phyloP scores from a whole-genome alignment of 2,329 filamentous ascomycete genomes.

The Helotiales sp. region DNA sequence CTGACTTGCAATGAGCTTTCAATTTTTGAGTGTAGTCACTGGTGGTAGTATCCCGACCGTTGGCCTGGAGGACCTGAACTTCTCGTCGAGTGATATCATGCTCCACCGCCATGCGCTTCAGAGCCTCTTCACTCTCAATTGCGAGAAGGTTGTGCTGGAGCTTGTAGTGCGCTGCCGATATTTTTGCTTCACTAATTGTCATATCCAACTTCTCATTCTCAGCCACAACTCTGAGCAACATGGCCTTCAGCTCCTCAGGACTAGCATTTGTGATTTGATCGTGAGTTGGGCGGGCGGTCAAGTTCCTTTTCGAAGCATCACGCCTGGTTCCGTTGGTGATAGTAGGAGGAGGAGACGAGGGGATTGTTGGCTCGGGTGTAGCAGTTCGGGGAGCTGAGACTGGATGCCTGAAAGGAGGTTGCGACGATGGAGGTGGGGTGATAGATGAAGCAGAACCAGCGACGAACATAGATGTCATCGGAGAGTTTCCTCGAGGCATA shows the following conservation, averaged over 20 bases:
- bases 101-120: constrained; percentile 87
- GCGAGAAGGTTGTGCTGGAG: constrained; percentile 84
- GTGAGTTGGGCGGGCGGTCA: constrained; percentile 47
- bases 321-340: constrained; percentile 33
- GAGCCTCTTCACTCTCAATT: constrained; percentile 82
- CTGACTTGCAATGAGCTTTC: constrained; percentile 67
- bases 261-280: constrained; percentile 59
- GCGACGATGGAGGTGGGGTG: constrained; percentile 68
- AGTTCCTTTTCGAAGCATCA: constrained; percentile 16
- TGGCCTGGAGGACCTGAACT: constrained; percentile 81
- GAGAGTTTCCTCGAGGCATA: constrained; percentile 20
- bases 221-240: constrained; percentile 59
- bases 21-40: constrained; percentile 65
- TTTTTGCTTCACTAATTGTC: constrained; percentile 68
- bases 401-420: constrained; percentile 45
- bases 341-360: constrained; percentile 42
- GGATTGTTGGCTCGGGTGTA: constrained; percentile 30
- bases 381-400: constrained; percentile 18
- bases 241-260: constrained; percentile 59
- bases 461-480: constrained; percentile 31
- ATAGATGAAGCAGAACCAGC: constrained; percentile 53
- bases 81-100: constrained; percentile 90
- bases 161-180: constrained; percentile 87
- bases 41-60: constrained; percentile 63
- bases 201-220: constrained; percentile 59